Base-by-base conservation (phyloP, 495 filamentous ascomycete genomes). In the Oleoguttula mirabilis region DNA sequence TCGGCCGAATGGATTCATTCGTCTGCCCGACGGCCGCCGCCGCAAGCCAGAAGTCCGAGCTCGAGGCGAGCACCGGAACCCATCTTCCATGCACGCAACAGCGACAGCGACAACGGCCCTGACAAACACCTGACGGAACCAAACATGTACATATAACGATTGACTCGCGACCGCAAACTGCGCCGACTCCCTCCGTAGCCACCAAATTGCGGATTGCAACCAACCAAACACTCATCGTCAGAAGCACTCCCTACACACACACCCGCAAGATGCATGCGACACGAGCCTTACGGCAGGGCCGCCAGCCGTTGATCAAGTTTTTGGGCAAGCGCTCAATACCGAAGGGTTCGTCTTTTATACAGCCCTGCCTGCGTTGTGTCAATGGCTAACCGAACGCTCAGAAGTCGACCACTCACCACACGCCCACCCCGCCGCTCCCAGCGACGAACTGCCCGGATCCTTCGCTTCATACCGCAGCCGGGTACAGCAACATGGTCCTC, bases 381-480 rank as follows among this genome's bases (percentile, higher is more conserved):
- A 23, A 45, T 28, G 25, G 21, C 45, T 59, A 51, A 53, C 30
- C 21, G 33, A 21, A 24, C 31, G 10, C 20, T 12, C 39, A 56
- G 62, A 90, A 76, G 54, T 82, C 54, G 79, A 88, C 70, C 76
- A 90, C 69, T 70, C 75, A 50, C 77, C 77, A 30, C 67, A 77
- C 41, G 65, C 70, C 32, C 75, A 80, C 59, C 76, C 76, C 22
- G 72, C 76, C 32, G 77, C 81, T 33, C 83, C 85, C 55, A 53
- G 71, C 3, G 54, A 68, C 25, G 35, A 52, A 34, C 71, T 80
- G 15, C 77, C 77, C 28, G 71, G 79, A 51, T 81, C 81, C 32
- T 98, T 98, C 70, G 85, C 84, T 47, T 67, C 76, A 53, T 98
- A 98, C 75, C 80, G 90, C 55, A 75, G 79, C 59, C 84, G 85